Percentiles rank a stretch among this genome's conserved stretches.
These are phyloP conservation scores for Uronychia setigera DNA, from an alignment of 73 alveolate genomes.

Conservation along the genomic window DNA sequence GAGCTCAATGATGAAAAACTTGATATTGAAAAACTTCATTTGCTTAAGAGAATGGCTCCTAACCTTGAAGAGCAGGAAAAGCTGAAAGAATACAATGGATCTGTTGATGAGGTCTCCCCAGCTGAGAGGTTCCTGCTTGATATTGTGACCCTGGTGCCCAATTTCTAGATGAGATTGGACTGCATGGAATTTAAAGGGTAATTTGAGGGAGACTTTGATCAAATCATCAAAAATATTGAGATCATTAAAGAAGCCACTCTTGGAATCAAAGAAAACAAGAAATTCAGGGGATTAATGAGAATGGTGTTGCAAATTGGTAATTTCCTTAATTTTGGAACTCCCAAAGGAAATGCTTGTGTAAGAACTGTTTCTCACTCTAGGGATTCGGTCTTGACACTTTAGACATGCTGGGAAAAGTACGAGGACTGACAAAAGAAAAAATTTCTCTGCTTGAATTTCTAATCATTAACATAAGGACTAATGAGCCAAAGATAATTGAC, in stretches of 20 bases:
- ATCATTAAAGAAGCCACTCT: not conserved
- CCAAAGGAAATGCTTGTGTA: slow-evolving; percentile 18
- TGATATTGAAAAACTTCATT: slow-evolving; percentile 15
- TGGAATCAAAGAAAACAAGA: not conserved
- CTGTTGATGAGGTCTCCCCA: not conserved
- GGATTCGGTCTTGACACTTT: slow-evolving; percentile 19
- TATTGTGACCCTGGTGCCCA: slow-evolving; percentile 6
- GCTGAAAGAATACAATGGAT: slow-evolving; percentile 10
- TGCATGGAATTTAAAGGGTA: slow-evolving; percentile 1
- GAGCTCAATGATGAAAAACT: slow-evolving; percentile 15
- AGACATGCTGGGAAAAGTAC: not conserved
- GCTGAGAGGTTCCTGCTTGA: not conserved
- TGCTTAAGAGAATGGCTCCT: slow-evolving; percentile 12
- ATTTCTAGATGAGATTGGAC: slow-evolving; percentile 11
- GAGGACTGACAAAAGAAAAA: slow-evolving; percentile 9
- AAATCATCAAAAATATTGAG: not conserved
- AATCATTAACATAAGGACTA: slow-evolving; percentile 3
- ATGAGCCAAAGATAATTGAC: slow-evolving; percentile 16
- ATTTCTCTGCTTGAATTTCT: slow-evolving; percentile 13
- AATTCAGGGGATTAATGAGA: not conserved
- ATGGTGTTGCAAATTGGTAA: slow-evolving; percentile 21
- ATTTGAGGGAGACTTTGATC: slow-evolving; percentile 12
- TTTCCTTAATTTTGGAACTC: slow-evolving; percentile 13
- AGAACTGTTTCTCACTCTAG: not conserved
- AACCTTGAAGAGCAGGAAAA: slow-evolving; percentile 11